These are phyloP conservation scores for Prunella vulgaris DNA, from an alignment of 257 asterid genomes.

Conservation along the genomic window DNA sequence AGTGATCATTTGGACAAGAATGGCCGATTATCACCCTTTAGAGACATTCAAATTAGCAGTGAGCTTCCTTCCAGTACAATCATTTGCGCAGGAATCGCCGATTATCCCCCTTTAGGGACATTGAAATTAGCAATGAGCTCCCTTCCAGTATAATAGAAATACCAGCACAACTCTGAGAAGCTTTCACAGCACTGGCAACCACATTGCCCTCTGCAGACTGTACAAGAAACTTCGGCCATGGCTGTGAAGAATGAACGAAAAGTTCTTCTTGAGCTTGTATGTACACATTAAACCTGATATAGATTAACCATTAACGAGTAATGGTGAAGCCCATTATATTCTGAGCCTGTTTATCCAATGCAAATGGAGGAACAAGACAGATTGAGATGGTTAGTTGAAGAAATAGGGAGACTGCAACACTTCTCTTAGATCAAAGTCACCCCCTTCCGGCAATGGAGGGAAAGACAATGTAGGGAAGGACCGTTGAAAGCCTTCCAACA, in stretches of 20 bases:
- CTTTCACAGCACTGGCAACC: slow-evolving; percentile 14
- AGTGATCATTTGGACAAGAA: background rate
- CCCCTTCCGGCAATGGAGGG: slow-evolving; percentile 92
- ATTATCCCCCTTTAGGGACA: background rate
- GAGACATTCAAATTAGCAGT: background rate
- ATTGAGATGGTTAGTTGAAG: slow-evolving; percentile 52
- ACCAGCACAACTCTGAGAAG: background rate
- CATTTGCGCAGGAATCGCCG: background rate
- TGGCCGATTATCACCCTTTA: background rate
- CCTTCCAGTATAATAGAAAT: background rate
- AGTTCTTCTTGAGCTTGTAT: slow-evolving; percentile 9
- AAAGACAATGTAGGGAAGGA: slow-evolving; percentile 73
- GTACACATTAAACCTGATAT: slow-evolving; percentile 15
- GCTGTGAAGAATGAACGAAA: slow-evolving; percentile 19
- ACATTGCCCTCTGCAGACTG: slow-evolving; percentile 19
- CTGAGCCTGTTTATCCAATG: slow-evolving; percentile 1
- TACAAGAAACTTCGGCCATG: slow-evolving; percentile 26
- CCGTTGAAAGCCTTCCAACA: slow-evolving; percentile 66
- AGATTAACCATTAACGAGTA: background rate
- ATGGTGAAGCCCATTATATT: background rate
- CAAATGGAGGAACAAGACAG: background rate
- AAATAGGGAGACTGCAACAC: slow-evolving; percentile 82
- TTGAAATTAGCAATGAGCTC: background rate
- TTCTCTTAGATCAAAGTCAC: slow-evolving; percentile 74
- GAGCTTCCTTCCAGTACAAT: background rate